Evolutionary conservation across 805 yeast genomes (phyloP).

Genomic region (Wickerhamomyces rabaulensis): DNA sequence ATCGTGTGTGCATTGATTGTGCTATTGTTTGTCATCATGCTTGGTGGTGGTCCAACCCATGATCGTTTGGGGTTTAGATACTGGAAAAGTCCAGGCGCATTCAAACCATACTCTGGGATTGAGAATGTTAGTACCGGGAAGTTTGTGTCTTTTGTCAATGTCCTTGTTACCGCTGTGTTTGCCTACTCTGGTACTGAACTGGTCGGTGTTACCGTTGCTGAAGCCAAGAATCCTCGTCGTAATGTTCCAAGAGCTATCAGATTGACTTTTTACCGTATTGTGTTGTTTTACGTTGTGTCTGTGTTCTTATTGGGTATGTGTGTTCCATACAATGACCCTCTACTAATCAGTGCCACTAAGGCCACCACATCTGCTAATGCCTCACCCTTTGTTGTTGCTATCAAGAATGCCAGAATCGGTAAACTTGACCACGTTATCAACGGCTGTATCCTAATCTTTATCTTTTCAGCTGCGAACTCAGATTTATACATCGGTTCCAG

Average conservation of each 20-base stretch:
- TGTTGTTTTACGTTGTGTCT: constrained; percentile 56
- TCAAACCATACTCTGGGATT: constrained; percentile 36
- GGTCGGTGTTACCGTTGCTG: constrained; percentile 71
- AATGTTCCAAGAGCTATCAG: constrained; percentile 69
- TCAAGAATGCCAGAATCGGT: constrained; percentile 55
- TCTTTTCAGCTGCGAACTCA: constrained; percentile 77
- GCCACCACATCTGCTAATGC: constrained; percentile 56
- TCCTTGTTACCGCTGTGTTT: constrained; percentile 60
- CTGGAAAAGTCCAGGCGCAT: constrained; percentile 70
- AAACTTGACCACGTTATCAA: constrained; percentile 74
- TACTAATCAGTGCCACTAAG: constrained; percentile 43
- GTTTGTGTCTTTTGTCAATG: constrained; percentile 58
- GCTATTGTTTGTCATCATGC: constrained; percentile 55
- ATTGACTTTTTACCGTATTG: constrained; percentile 64
- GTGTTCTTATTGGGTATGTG: constrained; percentile 63
- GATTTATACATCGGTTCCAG: constrained; percentile 76
- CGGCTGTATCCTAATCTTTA: constrained; percentile 71
- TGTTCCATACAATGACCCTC: constrained; percentile 54
- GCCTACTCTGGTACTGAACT: constrained; percentile 68
- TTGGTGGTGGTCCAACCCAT: constrained; percentile 76
- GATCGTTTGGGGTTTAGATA: constrained; percentile 70
- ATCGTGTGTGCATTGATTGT: constrained; percentile 62
- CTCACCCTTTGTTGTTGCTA: constrained; percentile 83
- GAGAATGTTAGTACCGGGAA: constrained; percentile 45
- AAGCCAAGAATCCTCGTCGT: constrained; percentile 62